A percentile compares a stretch with the other conserved stretches of the same genome.
These are phyloP conservation scores for Cyclotella cryptica DNA, from an alignment of 108 stramenopile genomes.

Conservation along the genomic window DNA sequence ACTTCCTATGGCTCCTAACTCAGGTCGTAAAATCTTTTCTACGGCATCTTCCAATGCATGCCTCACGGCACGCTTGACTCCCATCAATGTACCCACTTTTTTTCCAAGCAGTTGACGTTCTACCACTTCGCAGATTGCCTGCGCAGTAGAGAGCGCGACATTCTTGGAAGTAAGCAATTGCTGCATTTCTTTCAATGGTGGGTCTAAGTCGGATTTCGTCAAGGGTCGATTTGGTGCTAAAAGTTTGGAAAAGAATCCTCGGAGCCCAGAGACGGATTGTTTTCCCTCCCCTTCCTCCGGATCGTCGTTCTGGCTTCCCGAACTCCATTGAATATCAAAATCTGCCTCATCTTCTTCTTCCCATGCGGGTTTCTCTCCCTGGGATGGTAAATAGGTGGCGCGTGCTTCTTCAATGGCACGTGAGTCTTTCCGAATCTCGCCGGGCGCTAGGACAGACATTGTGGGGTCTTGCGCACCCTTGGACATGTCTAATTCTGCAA, in stretches of 20 bases:
- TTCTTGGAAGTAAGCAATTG: conserved; percentile 87
- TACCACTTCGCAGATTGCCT: conserved; percentile 72
- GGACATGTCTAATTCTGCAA: conserved; percentile 74
- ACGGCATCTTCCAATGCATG: conserved; percentile 83
- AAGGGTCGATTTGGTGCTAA: conserved; percentile 58
- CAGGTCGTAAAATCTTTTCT: conserved; percentile 64
- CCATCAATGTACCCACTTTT: conserved; percentile 68
- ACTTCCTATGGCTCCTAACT: conserved; percentile 31
- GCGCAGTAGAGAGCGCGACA: conserved; percentile 88
- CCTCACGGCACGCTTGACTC: conserved; percentile 84
- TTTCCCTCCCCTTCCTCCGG: conserved; percentile 50
- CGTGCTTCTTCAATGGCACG: conserved; percentile 86
- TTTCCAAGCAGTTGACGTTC: conserved; percentile 69
- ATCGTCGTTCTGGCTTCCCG: conserved; percentile 37
- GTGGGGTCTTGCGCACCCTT: conserved; percentile 42
- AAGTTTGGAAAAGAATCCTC: conserved; percentile 66
- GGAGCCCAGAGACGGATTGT: conserved; percentile 21
- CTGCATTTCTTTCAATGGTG: conserved; percentile 85
- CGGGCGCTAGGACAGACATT: conserved; percentile 11
- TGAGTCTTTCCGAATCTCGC: conserved; percentile 49
- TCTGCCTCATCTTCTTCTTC: conserved; percentile 66
- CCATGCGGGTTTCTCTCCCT: conserved; percentile 82
- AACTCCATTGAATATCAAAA: conserved; percentile 43
- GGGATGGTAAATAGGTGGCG: conserved; percentile 85
- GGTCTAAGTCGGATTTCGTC: conserved; percentile 73